A percentile compares a stretch with the other conserved stretches of the same genome.
phyloP scores from a whole-genome alignment of 768 basidiomycete species.

The Cytidiella melzeri region DNA sequence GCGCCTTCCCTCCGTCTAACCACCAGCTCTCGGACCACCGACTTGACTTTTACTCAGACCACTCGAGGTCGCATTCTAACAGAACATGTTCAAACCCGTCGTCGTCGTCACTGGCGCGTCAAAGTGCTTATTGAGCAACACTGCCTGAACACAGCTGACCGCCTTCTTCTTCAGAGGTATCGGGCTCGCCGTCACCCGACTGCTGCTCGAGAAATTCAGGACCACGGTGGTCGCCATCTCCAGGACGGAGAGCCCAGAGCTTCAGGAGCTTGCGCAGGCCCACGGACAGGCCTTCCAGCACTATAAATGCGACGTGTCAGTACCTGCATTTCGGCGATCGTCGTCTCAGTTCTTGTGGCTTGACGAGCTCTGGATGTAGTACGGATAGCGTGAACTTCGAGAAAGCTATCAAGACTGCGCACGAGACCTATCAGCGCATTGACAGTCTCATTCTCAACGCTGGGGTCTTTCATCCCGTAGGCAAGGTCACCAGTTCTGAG shows the following conservation, averaged over 20 bases:
- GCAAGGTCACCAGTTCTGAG: slow-evolving; percentile 46
- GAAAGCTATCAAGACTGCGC: slow-evolving; percentile 49
- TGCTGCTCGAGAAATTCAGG: slow-evolving; percentile 55
- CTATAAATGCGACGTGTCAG: slow-evolving; percentile 74
- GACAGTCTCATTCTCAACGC: slow-evolving; percentile 85
- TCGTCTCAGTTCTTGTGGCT: background rate
- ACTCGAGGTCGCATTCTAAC: background rate
- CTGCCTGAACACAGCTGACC: slow-evolving; percentile 6
- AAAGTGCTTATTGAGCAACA: slow-evolving; percentile 47
- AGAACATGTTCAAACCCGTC: slow-evolving; percentile 39
- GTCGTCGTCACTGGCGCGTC: slow-evolving; percentile 85
- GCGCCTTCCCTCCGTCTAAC: slow-evolving; percentile 1
- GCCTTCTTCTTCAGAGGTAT: slow-evolving; percentile 43
- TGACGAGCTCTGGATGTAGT: slow-evolving; percentile 33
- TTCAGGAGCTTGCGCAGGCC: slow-evolving; percentile 40
- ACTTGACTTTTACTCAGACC: background rate
- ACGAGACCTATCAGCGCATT: slow-evolving; percentile 51
- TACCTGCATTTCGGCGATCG: slow-evolving; percentile 16
- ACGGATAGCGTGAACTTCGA: slow-evolving; percentile 49
- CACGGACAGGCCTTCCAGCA: slow-evolving; percentile 40
- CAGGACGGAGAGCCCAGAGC: slow-evolving; percentile 61
- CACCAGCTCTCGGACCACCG: background rate
- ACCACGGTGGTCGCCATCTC: slow-evolving; percentile 74
- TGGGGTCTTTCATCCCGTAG: slow-evolving; percentile 67
- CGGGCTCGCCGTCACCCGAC: slow-evolving; percentile 71